Evolutionary conservation across 202 grass and related monocot genomes (phyloP).

Genomic region (Bolboschoenoplectus hybrid): DNA sequence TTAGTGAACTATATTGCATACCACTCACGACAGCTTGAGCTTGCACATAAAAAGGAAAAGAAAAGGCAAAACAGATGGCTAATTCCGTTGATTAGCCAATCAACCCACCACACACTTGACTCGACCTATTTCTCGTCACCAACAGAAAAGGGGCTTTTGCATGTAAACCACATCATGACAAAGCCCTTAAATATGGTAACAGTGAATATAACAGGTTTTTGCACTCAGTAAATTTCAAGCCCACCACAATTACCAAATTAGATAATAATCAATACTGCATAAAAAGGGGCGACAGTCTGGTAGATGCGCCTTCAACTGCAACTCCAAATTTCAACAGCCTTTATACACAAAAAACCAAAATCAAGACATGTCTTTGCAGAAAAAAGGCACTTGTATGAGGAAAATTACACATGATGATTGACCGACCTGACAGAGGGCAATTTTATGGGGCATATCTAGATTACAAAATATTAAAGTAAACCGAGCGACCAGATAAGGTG

Average conservation of each 20-base stretch:
- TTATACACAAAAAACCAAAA: background rate
- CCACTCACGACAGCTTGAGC: background rate
- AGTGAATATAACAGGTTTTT: constrained; percentile 1
- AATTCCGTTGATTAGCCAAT: background rate
- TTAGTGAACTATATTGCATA: background rate
- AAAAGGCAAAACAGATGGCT: background rate
- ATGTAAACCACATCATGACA: background rate
- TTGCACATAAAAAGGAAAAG: background rate
- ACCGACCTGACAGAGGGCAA: background rate
- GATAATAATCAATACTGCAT: background rate
- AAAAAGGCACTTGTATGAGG: background rate
- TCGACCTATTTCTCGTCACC: background rate
- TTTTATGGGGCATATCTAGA: background rate
- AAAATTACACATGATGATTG: background rate
- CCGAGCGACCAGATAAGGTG: background rate
- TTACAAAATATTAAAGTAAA: background rate
- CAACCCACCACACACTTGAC: background rate
- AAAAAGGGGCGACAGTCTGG: background rate
- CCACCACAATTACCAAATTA: background rate
- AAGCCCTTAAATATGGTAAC: constrained; percentile 4
- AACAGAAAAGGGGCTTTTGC: background rate
- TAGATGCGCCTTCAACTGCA: background rate
- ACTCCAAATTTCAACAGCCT: background rate
- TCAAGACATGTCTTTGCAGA: background rate
- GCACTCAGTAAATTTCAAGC: background rate